Conservation (phyloP, 768 basidiomycete species). For the Tylopilus sp. region DNA sequence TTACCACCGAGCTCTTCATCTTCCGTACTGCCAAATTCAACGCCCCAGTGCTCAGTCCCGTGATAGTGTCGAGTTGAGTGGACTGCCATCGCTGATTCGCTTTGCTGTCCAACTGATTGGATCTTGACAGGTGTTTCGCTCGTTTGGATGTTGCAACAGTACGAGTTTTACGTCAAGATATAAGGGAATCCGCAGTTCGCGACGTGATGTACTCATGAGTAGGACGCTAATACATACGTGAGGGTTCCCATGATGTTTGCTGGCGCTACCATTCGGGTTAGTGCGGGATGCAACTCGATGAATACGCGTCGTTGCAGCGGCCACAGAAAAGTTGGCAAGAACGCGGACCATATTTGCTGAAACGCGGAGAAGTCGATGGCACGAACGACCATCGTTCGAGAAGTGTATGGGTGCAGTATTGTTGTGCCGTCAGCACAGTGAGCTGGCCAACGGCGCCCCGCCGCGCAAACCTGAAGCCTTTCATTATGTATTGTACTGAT, state of each 20-base stretch:
- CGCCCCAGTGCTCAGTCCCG: constrained; percentile 61
- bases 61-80: constrained; percentile 77
- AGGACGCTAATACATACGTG: constrained; percentile 1
- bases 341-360: constrained; percentile 5
- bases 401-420: neutral
- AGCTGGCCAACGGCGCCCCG: neutral
- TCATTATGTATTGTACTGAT: constrained; percentile 5
- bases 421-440: neutral
- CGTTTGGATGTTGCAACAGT: constrained; percentile 84
- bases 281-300: neutral
- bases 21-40: constrained; percentile 71
- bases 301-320: neutral
- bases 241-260: neutral
- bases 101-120: constrained; percentile 6
- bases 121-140: constrained; percentile 54
- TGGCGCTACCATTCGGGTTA: constrained; percentile 7
- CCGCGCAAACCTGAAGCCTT: constrained; percentile 1
- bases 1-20: constrained; percentile 79
- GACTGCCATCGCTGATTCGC: constrained; percentile 30
- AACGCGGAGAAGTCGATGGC: constrained; percentile 7
- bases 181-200: constrained; percentile 13
- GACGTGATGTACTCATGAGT: neutral
- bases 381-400: neutral
- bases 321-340: neutral
- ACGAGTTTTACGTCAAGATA: constrained; percentile 68